A percentile compares a stretch with the other conserved stretches of the same genome.
These are phyloP conservation scores for Pythium utonaiense DNA, from an alignment of 352 stramenopile species.

Conservation along the genomic window DNA sequence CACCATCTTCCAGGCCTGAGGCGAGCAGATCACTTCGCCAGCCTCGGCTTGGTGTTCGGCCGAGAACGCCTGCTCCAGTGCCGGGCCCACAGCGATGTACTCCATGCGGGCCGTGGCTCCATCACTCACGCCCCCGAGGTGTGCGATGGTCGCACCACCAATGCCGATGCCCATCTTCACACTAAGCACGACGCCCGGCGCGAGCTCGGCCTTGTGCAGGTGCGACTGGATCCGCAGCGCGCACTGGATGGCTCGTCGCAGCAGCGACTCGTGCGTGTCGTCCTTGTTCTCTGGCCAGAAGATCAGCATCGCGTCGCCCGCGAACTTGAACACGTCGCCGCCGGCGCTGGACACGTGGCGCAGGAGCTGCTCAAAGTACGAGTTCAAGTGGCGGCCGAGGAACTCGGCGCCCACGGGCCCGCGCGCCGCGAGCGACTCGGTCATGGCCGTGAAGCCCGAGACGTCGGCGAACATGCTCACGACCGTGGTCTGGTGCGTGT, in stretches of 20 bases:
- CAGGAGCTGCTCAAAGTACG: constrained; percentile 89
- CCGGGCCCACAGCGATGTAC: constrained; percentile 89
- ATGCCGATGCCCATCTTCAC: constrained; percentile 94
- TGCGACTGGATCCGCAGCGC: constrained; percentile 89
- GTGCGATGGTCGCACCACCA: constrained; percentile 80
- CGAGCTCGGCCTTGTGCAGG: constrained; percentile 83
- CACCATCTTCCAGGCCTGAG: constrained; percentile 75
- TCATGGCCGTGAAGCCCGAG: constrained; percentile 92
- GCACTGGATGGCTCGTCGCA: constrained; percentile 86
- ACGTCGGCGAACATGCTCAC: constrained; percentile 94
- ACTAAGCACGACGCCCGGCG: constrained; percentile 83
- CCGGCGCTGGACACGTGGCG: constrained; percentile 72
- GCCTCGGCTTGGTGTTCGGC: constrained; percentile 85
- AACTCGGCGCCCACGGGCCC: constrained; percentile 87
- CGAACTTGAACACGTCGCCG: constrained; percentile 94
- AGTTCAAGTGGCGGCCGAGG: constrained; percentile 91
- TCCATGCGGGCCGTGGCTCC: constrained; percentile 81
- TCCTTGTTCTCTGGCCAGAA: constrained; percentile 92
- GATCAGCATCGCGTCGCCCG: constrained; percentile 94
- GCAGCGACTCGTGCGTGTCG: constrained; percentile 76
- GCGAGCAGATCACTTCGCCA: constrained; percentile 89
- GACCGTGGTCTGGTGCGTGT: constrained; percentile 68
- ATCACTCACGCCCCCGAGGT: constrained; percentile 88
- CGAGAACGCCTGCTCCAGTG: constrained; percentile 90
- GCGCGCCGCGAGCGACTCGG: constrained; percentile 84